phyloP scores from a whole-genome alignment of 2,329 filamentous ascomycete species.

The Knoxdaviesia proteae region DNA sequence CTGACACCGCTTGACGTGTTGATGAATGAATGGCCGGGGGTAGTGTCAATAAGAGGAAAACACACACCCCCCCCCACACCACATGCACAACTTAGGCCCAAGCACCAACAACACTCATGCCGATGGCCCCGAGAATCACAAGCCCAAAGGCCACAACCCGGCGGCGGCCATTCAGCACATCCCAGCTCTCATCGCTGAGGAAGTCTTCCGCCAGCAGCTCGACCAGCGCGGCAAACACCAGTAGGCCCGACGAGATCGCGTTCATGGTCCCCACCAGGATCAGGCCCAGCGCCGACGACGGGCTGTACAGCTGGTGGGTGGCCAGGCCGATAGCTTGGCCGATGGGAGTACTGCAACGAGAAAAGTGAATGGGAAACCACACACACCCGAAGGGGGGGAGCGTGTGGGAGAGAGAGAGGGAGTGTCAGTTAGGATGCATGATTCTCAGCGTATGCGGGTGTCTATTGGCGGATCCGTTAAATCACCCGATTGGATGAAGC shows the following conservation, averaged over 20 bases:
- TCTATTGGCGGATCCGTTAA: no score
- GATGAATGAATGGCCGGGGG: no score
- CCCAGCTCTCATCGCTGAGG: slow-evolving; percentile 42
- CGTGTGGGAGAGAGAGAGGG: slow-evolving; percentile 3
- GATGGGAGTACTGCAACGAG: slow-evolving; percentile 34
- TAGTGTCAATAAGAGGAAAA: no score
- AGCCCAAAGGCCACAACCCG: slow-evolving; percentile 33
- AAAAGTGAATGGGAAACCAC: background rate
- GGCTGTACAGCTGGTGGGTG: slow-evolving; percentile 50
- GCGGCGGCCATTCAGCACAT: slow-evolving; percentile 27
- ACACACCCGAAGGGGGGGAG: slow-evolving; percentile 3
- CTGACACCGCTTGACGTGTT: no score
- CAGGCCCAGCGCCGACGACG: slow-evolving; percentile 41
- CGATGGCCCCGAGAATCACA: slow-evolving; percentile 36
- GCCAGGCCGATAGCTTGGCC: slow-evolving; percentile 55
- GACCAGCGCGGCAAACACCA: slow-evolving; percentile 51
- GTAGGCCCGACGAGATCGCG: slow-evolving; percentile 48
- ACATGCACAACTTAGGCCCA: slow-evolving; percentile 25
- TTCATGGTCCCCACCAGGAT: slow-evolving; percentile 58
- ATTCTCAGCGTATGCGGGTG: no score
- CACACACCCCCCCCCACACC: no score
- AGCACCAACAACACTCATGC: slow-evolving; percentile 43
- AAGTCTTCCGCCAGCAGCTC: slow-evolving; percentile 56
- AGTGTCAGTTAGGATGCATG: no score
- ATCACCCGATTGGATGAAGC: no score